Evolutionary conservation across 306 rosid species (phyloP).

Genomic region (Acacia melanoxylon): DNA sequence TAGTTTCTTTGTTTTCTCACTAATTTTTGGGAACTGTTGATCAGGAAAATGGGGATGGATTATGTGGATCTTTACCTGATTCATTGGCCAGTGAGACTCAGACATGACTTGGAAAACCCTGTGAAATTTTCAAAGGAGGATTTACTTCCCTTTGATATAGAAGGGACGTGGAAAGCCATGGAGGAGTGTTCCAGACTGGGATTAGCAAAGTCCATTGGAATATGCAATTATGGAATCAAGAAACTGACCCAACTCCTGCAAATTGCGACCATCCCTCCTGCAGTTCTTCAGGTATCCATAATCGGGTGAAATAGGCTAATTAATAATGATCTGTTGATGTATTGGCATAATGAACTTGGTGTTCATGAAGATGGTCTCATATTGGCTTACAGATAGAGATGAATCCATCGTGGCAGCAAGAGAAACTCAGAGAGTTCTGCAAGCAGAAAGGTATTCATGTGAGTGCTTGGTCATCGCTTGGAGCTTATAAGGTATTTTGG

Average conservation of each 20-base stretch:
- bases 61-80: conserved; percentile 59
- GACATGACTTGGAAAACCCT: conserved; percentile 41
- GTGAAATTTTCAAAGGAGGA: conserved; percentile 39
- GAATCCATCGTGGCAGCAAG: conserved; percentile 59
- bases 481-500: conserved; percentile 48
- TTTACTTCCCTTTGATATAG: conserved; percentile 52
- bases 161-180: conserved; percentile 61
- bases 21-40: background rate
- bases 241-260: conserved; percentile 42
- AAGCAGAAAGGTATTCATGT: conserved; percentile 48
- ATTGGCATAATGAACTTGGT: background rate
- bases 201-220: conserved; percentile 52
- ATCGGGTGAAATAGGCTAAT: background rate
- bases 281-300: conserved; percentile 46
- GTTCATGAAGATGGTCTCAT: background rate
- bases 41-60: conserved; percentile 42
- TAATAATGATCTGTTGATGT: background rate
- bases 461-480: conserved; percentile 60
- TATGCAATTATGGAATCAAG: conserved; percentile 46
- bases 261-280: conserved; percentile 46
- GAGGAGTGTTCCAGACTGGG: conserved; percentile 50
- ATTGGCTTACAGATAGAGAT: conserved; percentile 46
- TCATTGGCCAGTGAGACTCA: conserved; percentile 56
- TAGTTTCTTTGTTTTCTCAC: background rate
- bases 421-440: conserved; percentile 44